Conservation (phyloP, 208 protist genomes). For the Trypanosoma theileri region DNA sequence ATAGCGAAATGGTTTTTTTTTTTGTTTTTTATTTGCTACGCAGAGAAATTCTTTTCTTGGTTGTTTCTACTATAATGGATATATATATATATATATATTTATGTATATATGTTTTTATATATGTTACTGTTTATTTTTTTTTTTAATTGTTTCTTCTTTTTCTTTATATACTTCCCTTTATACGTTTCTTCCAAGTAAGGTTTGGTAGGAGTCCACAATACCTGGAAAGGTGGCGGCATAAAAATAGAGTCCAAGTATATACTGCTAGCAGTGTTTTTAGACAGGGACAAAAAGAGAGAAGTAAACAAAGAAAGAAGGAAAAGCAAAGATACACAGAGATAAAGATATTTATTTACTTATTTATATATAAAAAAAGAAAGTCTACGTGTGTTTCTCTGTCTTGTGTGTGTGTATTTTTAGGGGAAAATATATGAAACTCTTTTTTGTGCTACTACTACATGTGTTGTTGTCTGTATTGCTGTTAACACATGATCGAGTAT, state of each 20-base stretch:
- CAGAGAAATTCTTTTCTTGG: no score
- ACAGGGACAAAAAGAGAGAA: not conserved
- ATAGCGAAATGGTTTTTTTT: not conserved
- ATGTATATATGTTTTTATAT: not conserved
- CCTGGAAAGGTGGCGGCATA: not conserved
- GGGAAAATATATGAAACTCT: not conserved
- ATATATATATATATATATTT: not conserved
- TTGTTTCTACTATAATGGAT: no score
- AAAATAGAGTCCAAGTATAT: not conserved
- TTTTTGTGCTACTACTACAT: constrained; percentile 12
- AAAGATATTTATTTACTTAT: no score
- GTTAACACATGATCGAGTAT: constrained; percentile 13
- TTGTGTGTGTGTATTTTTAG: no score
- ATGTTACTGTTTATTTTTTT: not conserved
- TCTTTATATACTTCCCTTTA: not conserved
- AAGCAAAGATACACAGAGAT: not conserved
- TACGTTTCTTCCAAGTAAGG: no score
- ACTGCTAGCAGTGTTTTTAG: not conserved
- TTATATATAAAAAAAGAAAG: no score
- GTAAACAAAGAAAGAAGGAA: not conserved
- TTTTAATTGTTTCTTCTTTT: constrained; percentile 18
- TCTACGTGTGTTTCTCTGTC: no score
- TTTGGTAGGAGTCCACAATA: no score
- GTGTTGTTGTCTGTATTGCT: constrained; percentile 24
- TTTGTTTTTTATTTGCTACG: constrained; percentile 1